These are phyloP conservation scores for Nakazawaea ernobii DNA, from an alignment of 805 yeast species.

Conservation along the genomic window DNA sequence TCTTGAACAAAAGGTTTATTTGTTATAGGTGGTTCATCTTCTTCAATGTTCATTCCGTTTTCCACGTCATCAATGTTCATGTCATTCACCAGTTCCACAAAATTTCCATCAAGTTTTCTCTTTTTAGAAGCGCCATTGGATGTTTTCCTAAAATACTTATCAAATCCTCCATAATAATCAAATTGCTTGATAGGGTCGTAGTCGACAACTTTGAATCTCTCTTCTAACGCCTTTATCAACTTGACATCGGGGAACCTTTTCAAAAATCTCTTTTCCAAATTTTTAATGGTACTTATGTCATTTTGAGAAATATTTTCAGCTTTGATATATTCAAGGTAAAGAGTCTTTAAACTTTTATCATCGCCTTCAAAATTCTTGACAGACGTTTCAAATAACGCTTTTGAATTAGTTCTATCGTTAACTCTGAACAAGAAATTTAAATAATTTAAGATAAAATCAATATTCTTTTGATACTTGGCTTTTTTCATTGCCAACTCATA, in stretches of 20 bases:
- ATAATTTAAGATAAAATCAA: constrained; percentile 62
- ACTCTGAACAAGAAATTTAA: constrained; percentile 63
- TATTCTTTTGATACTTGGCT: constrained; percentile 36
- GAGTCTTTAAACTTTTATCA: constrained; percentile 30
- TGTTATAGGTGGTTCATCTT: constrained; percentile 13
- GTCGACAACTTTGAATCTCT: constrained; percentile 25
- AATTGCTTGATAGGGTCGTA: constrained; percentile 30
- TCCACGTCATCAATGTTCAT: constrained; percentile 17
- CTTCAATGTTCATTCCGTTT: constrained; percentile 3
- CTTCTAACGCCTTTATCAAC: constrained; percentile 21
- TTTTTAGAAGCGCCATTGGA: constrained; percentile 1
- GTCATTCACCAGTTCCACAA: background rate
- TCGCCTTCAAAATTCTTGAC: constrained; percentile 45
- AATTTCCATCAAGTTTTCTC: constrained; percentile 6
- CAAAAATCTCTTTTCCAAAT: constrained; percentile 60
- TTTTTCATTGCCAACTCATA: constrained; percentile 73
- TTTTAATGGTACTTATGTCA: constrained; percentile 58
- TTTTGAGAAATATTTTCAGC: constrained; percentile 63
- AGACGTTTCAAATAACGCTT: constrained; percentile 77
- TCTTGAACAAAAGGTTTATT: constrained; percentile 23
- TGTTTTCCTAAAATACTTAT: background rate
- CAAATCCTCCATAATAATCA: constrained; percentile 26
- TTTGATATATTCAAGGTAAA: constrained; percentile 54
- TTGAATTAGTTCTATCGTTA: constrained; percentile 65
- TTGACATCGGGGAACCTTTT: constrained; percentile 61